These are phyloP conservation scores for Tieghemostelium lacteum DNA, from an alignment of 78 protist genomes.

Conservation along the genomic window DNA sequence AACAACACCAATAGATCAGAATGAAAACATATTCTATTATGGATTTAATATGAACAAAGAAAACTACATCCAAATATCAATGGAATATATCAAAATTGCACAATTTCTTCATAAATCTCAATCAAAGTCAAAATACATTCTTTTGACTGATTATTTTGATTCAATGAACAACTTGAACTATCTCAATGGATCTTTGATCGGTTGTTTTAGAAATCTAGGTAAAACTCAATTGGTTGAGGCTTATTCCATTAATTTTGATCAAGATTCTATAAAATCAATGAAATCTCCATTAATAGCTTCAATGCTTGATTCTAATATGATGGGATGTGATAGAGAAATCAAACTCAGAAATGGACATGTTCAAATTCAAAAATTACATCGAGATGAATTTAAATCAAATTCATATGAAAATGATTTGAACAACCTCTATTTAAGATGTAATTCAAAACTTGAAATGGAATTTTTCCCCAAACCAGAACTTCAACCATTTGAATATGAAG, in stretches of 20 bases:
- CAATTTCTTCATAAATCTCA: background rate
- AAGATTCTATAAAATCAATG: background rate
- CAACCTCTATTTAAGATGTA: background rate
- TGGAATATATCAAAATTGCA: slow-evolving; percentile 25
- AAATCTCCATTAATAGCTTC: no score
- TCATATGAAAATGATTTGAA: background rate
- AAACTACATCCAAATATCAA: background rate
- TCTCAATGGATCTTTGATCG: background rate
- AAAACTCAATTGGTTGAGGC: background rate
- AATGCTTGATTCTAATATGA: background rate
- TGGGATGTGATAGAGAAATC: background rate
- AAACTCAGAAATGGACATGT: background rate
- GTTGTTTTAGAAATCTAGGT: background rate
- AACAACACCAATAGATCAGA: no score
- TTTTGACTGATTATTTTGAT: no score
- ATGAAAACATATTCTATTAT: no score
- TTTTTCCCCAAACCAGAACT: background rate
- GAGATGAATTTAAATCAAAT: background rate
- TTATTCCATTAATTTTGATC: background rate
- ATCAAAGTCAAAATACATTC: background rate
- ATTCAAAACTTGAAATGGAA: background rate
- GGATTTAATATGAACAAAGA: no score
- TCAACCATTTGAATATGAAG: slow-evolving; percentile 7
- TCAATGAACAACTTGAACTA: no score
- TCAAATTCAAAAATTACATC: background rate